phyloP scores from a whole-genome alignment of 1,284 basidiomycete genomes.

The Ustilago crameri region DNA sequence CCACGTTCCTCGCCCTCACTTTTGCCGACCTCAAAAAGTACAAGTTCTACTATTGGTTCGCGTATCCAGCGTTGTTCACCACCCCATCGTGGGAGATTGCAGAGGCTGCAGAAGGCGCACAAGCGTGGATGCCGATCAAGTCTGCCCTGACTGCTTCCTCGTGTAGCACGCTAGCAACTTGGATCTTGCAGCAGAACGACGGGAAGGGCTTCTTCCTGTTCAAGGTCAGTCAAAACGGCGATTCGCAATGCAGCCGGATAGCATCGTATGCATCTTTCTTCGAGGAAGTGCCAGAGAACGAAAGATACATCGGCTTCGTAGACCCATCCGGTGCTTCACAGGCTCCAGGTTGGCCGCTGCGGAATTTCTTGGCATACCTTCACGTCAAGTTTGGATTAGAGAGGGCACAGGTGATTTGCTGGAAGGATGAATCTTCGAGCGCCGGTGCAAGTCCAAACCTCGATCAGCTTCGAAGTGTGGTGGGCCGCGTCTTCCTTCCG shows the following conservation, averaged over 20 bases:
- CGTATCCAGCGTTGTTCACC: conserved; percentile 86
- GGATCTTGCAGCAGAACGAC: conserved; percentile 15
- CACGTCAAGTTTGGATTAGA: conserved; percentile 64
- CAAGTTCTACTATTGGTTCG: conserved; percentile 97
- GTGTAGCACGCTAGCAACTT: conserved; percentile 5
- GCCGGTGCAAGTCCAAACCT: neutral
- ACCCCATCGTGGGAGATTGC: conserved; percentile 73
- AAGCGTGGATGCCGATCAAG: conserved; percentile 25
- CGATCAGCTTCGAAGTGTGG: conserved; percentile 13
- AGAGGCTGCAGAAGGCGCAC: conserved; percentile 69
- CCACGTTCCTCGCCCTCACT: conserved; percentile 86
- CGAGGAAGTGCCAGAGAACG: conserved; percentile 68
- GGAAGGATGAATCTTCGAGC: conserved; percentile 53
- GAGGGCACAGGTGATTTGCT: conserved; percentile 70
- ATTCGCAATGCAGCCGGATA: conserved; percentile 20
- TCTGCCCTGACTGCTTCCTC: neutral
- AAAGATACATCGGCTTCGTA: conserved; percentile 73
- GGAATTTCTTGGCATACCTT: conserved; percentile 84
- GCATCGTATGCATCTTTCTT: conserved; percentile 70
- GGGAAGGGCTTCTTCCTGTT: conserved; percentile 46
- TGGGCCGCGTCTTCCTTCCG: conserved; percentile 25
- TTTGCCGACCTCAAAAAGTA: conserved; percentile 98
- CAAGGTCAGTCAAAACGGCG: conserved; percentile 2
- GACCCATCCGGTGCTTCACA: conserved; percentile 84
- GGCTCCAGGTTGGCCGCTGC: conserved; percentile 92